phyloP scores from a whole-genome alignment of 345 rosid genomes.

The Ceriops tagal region DNA sequence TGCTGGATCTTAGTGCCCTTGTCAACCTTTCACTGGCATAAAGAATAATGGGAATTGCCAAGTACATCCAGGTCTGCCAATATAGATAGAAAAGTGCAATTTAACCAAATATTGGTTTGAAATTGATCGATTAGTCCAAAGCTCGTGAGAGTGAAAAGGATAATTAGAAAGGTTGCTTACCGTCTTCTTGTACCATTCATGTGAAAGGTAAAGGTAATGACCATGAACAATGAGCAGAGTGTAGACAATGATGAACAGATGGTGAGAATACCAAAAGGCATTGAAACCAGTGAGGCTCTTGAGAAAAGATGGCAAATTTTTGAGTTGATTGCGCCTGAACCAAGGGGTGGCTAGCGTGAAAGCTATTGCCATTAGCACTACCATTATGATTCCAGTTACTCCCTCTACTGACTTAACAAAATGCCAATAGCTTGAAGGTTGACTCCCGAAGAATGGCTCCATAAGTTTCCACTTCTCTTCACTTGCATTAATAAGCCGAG shows the following conservation, averaged over 20 bases:
- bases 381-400: conserved; percentile 8
- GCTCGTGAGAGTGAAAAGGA: too few relatives aligned
- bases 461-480: not conserved
- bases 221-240: conserved; percentile 65
- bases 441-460: not conserved
- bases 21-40: conserved; percentile 60
- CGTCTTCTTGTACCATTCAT: conserved; percentile 60
- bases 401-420: conserved; percentile 1
- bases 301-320: conserved; percentile 51
- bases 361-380: not conserved
- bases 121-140: too few relatives aligned
- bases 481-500: not conserved
- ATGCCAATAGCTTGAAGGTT: not conserved
- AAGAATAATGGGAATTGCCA: conserved; percentile 54
- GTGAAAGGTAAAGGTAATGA: conserved; percentile 47
- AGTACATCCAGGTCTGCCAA: conserved; percentile 75
- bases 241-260: conserved; percentile 68
- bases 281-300: conserved; percentile 75
- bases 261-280: conserved; percentile 91
- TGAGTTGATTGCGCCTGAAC: conserved; percentile 54
- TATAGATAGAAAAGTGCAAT: not conserved
- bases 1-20: conserved; percentile 66
- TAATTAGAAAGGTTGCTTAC: conserved; percentile 25
- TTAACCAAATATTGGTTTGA: too few relatives aligned
- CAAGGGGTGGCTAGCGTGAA: conserved; percentile 48